A percentile compares a stretch with the other conserved stretches of the same genome.
These are phyloP conservation scores for Cardamine occulta DNA, from an alignment of 345 rosid species.

Conservation along the genomic window DNA sequence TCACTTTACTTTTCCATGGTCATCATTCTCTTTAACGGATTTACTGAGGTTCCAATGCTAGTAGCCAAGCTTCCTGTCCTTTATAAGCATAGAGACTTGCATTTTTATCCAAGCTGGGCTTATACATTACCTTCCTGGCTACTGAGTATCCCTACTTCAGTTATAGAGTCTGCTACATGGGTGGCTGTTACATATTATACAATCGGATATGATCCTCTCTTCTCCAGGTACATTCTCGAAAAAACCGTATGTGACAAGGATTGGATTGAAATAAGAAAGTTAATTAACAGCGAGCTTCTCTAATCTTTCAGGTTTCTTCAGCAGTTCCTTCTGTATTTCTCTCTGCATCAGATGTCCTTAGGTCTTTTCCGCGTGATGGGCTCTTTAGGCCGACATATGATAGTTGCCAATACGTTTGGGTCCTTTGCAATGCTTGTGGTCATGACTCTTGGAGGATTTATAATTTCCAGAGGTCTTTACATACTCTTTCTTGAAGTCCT, in stretches of 20 bases:
- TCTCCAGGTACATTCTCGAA: conserved; percentile 58
- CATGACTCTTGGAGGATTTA: conserved; percentile 96
- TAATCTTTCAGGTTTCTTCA: conserved; percentile 71
- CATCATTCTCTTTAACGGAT: conserved; percentile 95
- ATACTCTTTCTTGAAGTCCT: conserved; percentile 14
- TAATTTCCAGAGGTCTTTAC: conserved; percentile 80
- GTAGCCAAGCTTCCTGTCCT: conserved; percentile 95
- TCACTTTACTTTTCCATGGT: conserved; percentile 94
- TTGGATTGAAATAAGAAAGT: neutral
- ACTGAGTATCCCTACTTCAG: conserved; percentile 83
- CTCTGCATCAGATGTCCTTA: conserved; percentile 93
- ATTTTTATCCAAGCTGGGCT: conserved; percentile 96
- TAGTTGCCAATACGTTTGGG: conserved; percentile 95
- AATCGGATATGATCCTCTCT: conserved; percentile 86
- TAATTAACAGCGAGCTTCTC: conserved; percentile 34
- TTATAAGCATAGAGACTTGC: conserved; percentile 95
- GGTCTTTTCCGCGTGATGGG: conserved; percentile 96
- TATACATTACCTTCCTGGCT: conserved; percentile 93
- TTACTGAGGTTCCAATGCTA: conserved; percentile 96
- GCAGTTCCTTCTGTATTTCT: conserved; percentile 83
- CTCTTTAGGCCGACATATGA: conserved; percentile 94
- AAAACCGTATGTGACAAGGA: conserved; percentile 5
- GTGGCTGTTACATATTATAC: conserved; percentile 85
- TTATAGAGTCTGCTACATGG: conserved; percentile 93
- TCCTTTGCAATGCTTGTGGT: conserved; percentile 98